Base-by-base conservation (phyloP, 257 asterid species). In the Nicotiana knightiana region DNA sequence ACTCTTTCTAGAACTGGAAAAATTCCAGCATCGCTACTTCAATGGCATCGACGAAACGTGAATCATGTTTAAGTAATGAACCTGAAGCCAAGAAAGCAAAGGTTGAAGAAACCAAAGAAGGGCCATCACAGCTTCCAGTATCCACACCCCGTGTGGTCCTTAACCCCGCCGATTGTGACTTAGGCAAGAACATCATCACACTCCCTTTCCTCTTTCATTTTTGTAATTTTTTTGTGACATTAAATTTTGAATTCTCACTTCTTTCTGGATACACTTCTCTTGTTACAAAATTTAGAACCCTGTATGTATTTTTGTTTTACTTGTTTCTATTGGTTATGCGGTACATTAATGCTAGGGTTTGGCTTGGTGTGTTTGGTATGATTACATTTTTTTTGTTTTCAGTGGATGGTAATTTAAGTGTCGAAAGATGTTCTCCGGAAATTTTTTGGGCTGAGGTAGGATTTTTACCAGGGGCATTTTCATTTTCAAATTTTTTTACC, bases 151-250 rank as follows among this genome's bases (percentile, higher is more conserved):
- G 85, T 16, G 93, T 89, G 28, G 82, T 83, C 54, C 90, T 91
- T 76, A 91, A 91, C 53, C 90, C 93, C 10, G 92, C 93, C 17
- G 96, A 91, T 79, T 90, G 93, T 85, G 90, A 90, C 76, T 81
- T 91, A 83, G 96, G 96, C 83, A 54, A 43, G 55, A 18, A 82
- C 66, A 24, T 57, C 66, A 24, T 57, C 18, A 82, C n/a, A 65
- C 21, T 35, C 81, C 62, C 7, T 9, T 67, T 65, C 48, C 13
- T 24, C 33, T 16, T 8, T 67, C 4, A 17, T 51, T 43, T 54
- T 39, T 51, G 6, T 9, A 24, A 33, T 18, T 35, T 67, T 67
- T 21, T 3, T 67, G 24, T 32, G 13, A 55, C 76, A 9, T 82
- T 13, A 1, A 46, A 39, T 59, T 65, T 61, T 24, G 80, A 21